These are phyloP conservation scores for Ambrosia artemisiifolia DNA, from an alignment of 129 eudicot species.

Conservation along the genomic window DNA sequence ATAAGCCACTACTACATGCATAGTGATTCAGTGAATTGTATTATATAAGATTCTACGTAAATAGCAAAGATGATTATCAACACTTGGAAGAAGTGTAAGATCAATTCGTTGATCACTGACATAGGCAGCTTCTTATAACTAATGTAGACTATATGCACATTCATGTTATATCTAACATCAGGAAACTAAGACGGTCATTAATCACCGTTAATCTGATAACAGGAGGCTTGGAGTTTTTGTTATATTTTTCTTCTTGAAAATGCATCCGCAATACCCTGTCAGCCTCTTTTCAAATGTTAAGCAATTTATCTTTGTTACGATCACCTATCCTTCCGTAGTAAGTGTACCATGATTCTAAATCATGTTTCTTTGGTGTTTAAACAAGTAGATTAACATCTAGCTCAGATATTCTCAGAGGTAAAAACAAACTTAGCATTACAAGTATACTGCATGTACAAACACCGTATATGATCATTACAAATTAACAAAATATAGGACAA, in stretches of 20 bases:
- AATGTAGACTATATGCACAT: constrained; percentile 3
- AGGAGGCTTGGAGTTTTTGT: not conserved
- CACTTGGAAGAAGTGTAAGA: not conserved
- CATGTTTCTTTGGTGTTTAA: not conserved
- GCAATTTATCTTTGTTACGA: constrained; percentile 2
- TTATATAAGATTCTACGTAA: not conserved
- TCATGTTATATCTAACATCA: constrained; percentile 7
- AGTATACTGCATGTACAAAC: not conserved
- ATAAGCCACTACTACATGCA: not conserved
- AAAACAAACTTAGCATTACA: not conserved
- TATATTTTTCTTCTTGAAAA: not conserved
- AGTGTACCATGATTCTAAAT: not conserved
- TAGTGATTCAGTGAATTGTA: no score
- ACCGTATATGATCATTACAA: not conserved
- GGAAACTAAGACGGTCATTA: constrained; percentile 14
- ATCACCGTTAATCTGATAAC: constrained; percentile 6
- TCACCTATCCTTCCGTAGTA: not conserved
- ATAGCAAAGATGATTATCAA: constrained; percentile 7
- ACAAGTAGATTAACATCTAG: constrained; percentile 8
- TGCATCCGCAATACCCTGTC: not conserved
- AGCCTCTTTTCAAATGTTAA: not conserved
- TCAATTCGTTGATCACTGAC: not conserved
- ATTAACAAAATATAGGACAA: not conserved
- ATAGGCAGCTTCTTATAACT: constrained; percentile 6
- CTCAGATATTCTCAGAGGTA: not conserved